Evolutionary conservation across 352 stramenopile species (phyloP), one percentile per base, ranked within the genome.

Genomic region (Phytophthora meadii): DNA sequence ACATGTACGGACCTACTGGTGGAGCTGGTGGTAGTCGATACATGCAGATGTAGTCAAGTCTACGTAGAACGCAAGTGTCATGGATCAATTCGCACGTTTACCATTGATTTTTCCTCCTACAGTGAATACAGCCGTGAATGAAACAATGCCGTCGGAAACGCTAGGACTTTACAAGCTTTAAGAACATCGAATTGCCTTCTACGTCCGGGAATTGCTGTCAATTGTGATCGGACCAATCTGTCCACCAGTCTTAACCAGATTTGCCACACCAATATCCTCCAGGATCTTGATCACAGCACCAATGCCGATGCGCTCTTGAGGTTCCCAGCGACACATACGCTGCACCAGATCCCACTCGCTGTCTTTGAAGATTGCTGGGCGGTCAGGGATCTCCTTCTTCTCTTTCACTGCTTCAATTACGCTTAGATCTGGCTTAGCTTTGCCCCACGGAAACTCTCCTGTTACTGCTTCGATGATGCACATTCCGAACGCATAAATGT

Each of bases 1-100:
- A 68, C 30, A 47, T 77, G 44, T 54, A 68, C 27, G 58, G 58
- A 24, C 54, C 68, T 54, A 74, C 65, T 11, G 70, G 65, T 51
- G 68, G 61, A 68, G 47, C 55, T 57, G 60, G 65, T 7, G 59
- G 70, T 54, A 68, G 67, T 27, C 53, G 74, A 68, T 79, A 82
- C 59, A 82, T 79, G 70, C 70, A 77, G 40, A 79, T 81, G 74
- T 82, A 77, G 70, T 65, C 50, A 68, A 54, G 50, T 61, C 39
- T 45, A 66, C 34, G 55, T 58, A 54, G 37, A 59, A 40, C 63
- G 61, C 37, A 17, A 53, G 30, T 45, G 36, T 37, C 36, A 62
- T 42, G 51, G 34, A 62, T 14, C 14, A 34, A 48, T 36, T 67
- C 6, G 34, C 36, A 62, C 17, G 37, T 54, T 63, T 50, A 54